phyloP scores from a whole-genome alignment of 768 basidiomycete genomes.

The Termitomyces sp. region DNA sequence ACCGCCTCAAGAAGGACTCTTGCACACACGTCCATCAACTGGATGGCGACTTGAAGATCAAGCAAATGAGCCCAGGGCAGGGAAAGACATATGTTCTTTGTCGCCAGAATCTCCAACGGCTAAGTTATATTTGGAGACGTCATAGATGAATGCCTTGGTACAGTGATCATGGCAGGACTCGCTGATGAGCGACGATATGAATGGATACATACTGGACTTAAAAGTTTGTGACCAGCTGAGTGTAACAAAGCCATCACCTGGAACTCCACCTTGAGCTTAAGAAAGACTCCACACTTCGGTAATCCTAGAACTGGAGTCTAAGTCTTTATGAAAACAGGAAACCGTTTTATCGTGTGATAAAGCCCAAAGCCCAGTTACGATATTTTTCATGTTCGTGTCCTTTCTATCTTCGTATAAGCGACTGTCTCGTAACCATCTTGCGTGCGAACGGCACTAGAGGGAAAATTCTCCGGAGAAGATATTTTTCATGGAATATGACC shows the following conservation, averaged over 20 bases:
- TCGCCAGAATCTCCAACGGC: slow-evolving; percentile 19
- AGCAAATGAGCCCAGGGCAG: neutral
- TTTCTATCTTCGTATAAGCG: slow-evolving; percentile 11
- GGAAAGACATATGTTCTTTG: neutral
- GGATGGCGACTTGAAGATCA: no score
- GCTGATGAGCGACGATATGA: neutral
- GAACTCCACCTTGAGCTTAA: neutral
- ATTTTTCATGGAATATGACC: neutral
- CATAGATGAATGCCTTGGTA: neutral
- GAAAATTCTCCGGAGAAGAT: no score
- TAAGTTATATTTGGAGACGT: no score
- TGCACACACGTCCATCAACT: slow-evolving; percentile 6
- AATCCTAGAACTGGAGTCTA: slow-evolving; percentile 20
- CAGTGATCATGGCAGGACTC: neutral
- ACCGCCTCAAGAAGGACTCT: slow-evolving; percentile 12
- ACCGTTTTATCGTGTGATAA: neutral
- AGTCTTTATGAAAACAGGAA: slow-evolving; percentile 21
- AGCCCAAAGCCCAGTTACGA: slow-evolving; percentile 13
- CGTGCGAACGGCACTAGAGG: no score
- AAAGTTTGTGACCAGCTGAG: no score
- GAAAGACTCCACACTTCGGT: slow-evolving; percentile 22
- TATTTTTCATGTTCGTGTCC: slow-evolving; percentile 14
- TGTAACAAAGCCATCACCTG: no score
- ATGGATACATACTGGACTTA: neutral
- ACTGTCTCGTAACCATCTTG: no score